These are phyloP conservation scores for Mesotaenium endlicherianum DNA, from an alignment of 139 green algal species.

Conservation along the genomic window DNA sequence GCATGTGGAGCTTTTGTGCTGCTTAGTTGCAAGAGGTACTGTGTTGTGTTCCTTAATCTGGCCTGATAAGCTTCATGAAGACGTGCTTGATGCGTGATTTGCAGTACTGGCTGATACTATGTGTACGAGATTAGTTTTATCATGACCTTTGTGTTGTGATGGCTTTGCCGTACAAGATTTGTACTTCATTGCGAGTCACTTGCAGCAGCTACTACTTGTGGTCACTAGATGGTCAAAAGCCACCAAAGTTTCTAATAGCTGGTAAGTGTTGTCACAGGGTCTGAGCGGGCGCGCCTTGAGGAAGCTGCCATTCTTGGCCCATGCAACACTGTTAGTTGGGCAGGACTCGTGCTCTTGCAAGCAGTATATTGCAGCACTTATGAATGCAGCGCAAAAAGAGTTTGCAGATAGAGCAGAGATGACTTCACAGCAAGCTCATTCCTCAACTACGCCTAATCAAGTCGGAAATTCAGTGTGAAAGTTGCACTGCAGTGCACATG, in stretches of 20 bases:
- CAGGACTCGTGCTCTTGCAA: neutral
- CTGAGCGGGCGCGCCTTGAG: constrained; percentile 21
- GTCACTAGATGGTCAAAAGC: neutral
- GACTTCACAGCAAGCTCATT: too few species aligned
- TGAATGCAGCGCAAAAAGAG: neutral
- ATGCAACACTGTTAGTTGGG: constrained; percentile 1
- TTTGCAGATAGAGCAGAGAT: neutral
- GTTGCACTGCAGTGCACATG: too few species aligned
- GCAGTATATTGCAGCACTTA: neutral
- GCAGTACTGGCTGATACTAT: neutral
- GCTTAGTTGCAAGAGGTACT: too few species aligned
- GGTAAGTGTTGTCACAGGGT: neutral
- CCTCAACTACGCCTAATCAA: too few species aligned
- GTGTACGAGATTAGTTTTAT: neutral
- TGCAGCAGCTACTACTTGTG: neutral
- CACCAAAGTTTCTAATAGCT: neutral
- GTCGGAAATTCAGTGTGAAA: too few species aligned
- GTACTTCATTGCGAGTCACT: neutral
- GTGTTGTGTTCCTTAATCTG: too few species aligned
- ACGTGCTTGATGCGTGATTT: neutral
- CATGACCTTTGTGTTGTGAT: neutral
- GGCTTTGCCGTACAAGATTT: neutral
- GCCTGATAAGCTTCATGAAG: too few species aligned
- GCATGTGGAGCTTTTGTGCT: too few species aligned
- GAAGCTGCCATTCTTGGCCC: constrained; percentile 33